Evolutionary conservation across 495 filamentous ascomycete genomes (phyloP).

Genomic region (Pyrenopolyporus hunteri): DNA sequence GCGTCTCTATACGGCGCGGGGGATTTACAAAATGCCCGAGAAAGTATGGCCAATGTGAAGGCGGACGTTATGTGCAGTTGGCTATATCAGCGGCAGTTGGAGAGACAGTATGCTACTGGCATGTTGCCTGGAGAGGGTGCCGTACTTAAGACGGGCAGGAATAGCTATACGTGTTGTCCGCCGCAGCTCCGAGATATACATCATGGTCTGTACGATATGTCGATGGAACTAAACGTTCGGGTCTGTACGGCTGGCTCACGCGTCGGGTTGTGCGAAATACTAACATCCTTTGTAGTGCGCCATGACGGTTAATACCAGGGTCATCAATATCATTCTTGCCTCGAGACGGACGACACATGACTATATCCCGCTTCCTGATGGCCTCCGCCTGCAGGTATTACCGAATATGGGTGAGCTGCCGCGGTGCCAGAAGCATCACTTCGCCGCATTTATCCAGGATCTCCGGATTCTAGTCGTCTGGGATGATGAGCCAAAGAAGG

Average conservation of each 20-base stretch:
- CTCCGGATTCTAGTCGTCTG: conserved; percentile 65
- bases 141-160: conserved; percentile 62
- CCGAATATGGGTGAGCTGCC: conserved; percentile 60
- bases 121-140: conserved; percentile 62
- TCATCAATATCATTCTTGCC: conserved; percentile 61
- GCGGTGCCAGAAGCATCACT: conserved; percentile 66
- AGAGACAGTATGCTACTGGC: conserved; percentile 63
- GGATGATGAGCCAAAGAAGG: conserved; percentile 66
- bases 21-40: conserved; percentile 38
- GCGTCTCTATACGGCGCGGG: conserved; percentile 17
- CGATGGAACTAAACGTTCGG: conserved; percentile 62
- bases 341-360: conserved; percentile 47
- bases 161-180: conserved; percentile 62
- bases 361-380: conserved; percentile 61
- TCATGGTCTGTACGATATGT: conserved; percentile 56
- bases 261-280: not conserved
- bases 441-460: conserved; percentile 69
- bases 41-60: conserved; percentile 59
- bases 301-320: conserved; percentile 64
- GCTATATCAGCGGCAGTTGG: conserved; percentile 65
- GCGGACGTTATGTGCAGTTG: conserved; percentile 65
- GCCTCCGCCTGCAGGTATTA: conserved; percentile 66
- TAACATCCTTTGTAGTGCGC: conserved; percentile 50
- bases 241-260: conserved; percentile 23
- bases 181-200: conserved; percentile 55